phyloP scores from a whole-genome alignment of 352 stramenopile genomes.

The Phytophthora nicotianae region DNA sequence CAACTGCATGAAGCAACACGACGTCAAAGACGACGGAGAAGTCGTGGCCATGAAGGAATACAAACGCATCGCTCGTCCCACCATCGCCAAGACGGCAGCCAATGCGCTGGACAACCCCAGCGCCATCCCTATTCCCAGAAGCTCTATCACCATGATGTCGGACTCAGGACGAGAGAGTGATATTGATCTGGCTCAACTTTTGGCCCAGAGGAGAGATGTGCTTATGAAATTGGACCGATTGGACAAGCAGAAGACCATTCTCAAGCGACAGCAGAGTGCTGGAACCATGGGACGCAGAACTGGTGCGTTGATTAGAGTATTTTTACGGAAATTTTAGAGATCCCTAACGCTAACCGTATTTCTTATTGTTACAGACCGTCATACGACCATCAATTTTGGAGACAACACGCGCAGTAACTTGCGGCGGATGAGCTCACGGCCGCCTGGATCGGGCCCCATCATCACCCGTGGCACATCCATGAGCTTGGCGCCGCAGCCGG shows the following conservation, averaged over 20 bases:
- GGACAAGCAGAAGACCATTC: slow-evolving; percentile 52
- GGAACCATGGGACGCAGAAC: slow-evolving; percentile 38
- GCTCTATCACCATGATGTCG: slow-evolving; percentile 37
- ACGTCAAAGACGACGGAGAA: slow-evolving; percentile 72
- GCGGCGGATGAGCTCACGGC: slow-evolving; percentile 56
- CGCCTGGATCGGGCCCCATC: slow-evolving; percentile 45
- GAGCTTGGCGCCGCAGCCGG: slow-evolving; percentile 52
- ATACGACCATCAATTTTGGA: slow-evolving; percentile 44
- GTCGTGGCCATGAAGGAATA: slow-evolving; percentile 77
- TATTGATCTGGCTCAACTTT: slow-evolving; percentile 74
- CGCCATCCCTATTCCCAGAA: slow-evolving; percentile 48
- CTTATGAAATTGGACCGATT: slow-evolving; percentile 68
- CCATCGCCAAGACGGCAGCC: slow-evolving; percentile 73
- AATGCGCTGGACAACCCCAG: slow-evolving; percentile 82
- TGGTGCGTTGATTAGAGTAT: slow-evolving; percentile 41
- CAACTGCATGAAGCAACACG: slow-evolving; percentile 91
- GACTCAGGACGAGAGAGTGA: slow-evolving; percentile 72
- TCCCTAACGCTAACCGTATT: background rate
- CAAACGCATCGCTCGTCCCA: slow-evolving; percentile 80
- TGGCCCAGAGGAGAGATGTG: slow-evolving; percentile 80
- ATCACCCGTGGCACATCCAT: slow-evolving; percentile 57
- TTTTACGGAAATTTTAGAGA: background rate
- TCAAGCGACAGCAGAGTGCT: slow-evolving; percentile 45
- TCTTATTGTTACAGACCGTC: slow-evolving; percentile 28
- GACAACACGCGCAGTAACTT: slow-evolving; percentile 50